Percentiles rank a stretch among this genome's conserved stretches.
Conservation (phyloP, 2,329 filamentous ascomycete genomes). For the Colletotrichum sp. region DNA sequence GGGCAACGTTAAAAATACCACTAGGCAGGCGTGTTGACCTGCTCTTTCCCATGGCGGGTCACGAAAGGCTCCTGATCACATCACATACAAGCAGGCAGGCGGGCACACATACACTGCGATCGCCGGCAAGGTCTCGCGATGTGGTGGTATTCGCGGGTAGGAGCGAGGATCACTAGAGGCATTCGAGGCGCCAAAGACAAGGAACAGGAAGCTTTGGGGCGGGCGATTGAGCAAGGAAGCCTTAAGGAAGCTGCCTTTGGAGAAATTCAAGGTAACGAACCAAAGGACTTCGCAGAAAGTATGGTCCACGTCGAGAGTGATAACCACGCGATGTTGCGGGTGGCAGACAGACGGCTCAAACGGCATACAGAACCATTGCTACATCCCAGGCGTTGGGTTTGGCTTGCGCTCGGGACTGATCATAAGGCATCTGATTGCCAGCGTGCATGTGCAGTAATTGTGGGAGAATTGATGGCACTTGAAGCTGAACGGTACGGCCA, state of each 20-base stretch:
- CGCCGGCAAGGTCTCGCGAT: neutral
- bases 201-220: neutral
- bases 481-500: neutral
- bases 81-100: neutral
- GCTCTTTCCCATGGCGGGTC: neutral
- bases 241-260: neutral
- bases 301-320: neutral
- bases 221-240: neutral
- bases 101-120: neutral
- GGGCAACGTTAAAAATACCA: neutral
- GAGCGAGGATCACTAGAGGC: neutral
- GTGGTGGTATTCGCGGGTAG: neutral
- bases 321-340: neutral
- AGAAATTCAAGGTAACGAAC: neutral
- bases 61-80: neutral
- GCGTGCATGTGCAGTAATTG: neutral
- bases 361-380: neutral
- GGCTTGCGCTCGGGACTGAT: neutral
- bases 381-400: neutral
- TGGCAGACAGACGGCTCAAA: neutral
- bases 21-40: neutral
- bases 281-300: neutral
- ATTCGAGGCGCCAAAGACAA: neutral
- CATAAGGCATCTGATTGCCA: neutral
- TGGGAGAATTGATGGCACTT: neutral